Evolutionary conservation across 805 yeast species (phyloP).

Genomic region (Wickerhamiella hasegawae): DNA sequence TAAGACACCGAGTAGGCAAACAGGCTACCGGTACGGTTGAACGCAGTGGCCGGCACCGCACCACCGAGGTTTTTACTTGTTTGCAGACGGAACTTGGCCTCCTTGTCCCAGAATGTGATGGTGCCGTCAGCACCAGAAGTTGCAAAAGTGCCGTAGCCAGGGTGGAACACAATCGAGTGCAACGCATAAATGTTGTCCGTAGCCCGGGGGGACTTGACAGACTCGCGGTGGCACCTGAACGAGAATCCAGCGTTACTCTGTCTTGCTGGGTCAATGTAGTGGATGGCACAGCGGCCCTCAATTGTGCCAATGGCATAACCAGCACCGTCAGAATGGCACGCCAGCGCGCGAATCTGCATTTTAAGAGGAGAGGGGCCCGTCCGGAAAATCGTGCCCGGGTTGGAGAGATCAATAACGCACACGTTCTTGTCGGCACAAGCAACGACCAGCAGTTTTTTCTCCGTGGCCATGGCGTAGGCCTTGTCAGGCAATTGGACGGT

Average conservation of each 20-base stretch:
- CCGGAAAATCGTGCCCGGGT: slow-evolving; percentile 72
- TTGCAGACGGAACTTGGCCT: slow-evolving; percentile 71
- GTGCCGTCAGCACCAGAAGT: slow-evolving; percentile 95
- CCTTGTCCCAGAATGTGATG: slow-evolving; percentile 92
- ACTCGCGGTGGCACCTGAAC: slow-evolving; percentile 78
- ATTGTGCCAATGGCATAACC: slow-evolving; percentile 88
- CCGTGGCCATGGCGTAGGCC: slow-evolving; percentile 75
- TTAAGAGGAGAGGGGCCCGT: slow-evolving; percentile 62
- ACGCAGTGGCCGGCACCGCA: slow-evolving; percentile 60
- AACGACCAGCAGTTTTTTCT: slow-evolving; percentile 72
- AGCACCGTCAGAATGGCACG: slow-evolving; percentile 81
- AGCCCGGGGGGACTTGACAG: slow-evolving; percentile 31
- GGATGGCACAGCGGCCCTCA: slow-evolving; percentile 92
- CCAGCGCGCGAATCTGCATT: slow-evolving; percentile 70
- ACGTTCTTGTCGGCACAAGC: slow-evolving; percentile 86
- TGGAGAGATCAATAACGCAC: slow-evolving; percentile 51
- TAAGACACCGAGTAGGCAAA: slow-evolving; percentile 86
- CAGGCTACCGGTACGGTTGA: slow-evolving; percentile 68
- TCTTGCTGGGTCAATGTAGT: slow-evolving; percentile 57
- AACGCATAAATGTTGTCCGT: slow-evolving; percentile 65
- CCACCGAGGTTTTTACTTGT: slow-evolving; percentile 44
- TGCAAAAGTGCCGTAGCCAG: slow-evolving; percentile 74
- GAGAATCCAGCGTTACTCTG: slow-evolving; percentile 57
- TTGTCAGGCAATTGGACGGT: slow-evolving; percentile 78
- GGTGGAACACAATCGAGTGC: slow-evolving; percentile 73